Evolutionary conservation across 108 stramenopile species (phyloP), one percentile per base, ranked within the genome.

Genomic region (Epithemia pelagica): DNA sequence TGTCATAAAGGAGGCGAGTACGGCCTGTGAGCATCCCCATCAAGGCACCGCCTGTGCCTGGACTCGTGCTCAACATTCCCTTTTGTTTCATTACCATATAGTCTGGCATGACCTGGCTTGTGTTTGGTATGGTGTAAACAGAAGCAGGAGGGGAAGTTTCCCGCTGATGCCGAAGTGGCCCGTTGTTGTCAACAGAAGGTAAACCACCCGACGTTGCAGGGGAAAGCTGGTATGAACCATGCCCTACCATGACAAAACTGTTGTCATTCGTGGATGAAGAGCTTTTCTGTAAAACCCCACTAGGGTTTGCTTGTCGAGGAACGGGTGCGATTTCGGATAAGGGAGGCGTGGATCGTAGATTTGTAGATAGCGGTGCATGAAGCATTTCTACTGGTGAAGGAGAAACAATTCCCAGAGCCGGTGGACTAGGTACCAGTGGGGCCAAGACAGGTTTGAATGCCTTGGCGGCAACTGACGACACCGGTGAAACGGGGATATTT

Each of bases 11-110:
- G 52, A 70, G 67, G 30, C 23, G 74, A 51, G 61, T 30, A 24
- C 28, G 78, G 29, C 58, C 69, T 37, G 78, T 63, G 33, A 82
- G 68, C 75, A 87, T 73, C 58, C 85, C 87, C 75, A 91, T 72
- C 18, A 95, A 78, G 32, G 88, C 82, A 23, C 83, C 83, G 63
- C 89, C 92, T 31, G 93, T 95, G 0, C 88, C 88, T n/a, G 93
- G 93, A 61, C 90, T 91, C 15, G 93, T 95, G 61, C 87, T 82
- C 31, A 95, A 80, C 77, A 95, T 91, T 8, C 92, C 92, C 64
- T 77, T 86, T 10, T 84, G 82, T 19, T 46, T 64, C 21, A 65
- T n/a, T 23, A 67, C 53, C 64, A 61, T 28, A 32, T 73, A 67
- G 18, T 73, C 72, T 29, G 60, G 58, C 23, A 62, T 10, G 27